Conservation (phyloP, 352 stramenopile species). For the Phytopythium vexans region DNA sequence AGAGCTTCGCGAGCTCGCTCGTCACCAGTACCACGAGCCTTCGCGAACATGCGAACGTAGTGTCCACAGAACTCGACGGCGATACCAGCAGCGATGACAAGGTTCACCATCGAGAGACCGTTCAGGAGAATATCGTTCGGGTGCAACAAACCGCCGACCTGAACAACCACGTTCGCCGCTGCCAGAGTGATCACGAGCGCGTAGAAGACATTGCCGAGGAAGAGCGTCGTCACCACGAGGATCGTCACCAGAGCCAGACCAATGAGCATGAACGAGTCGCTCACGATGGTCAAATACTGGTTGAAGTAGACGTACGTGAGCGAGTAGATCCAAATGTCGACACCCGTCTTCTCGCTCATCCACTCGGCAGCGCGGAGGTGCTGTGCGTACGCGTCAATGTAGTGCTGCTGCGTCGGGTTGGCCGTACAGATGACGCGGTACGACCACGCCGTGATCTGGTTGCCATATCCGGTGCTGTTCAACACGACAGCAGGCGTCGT, state of each 20-base stretch:
- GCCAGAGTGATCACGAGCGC: slow-evolving; percentile 38
- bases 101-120: slow-evolving; percentile 81
- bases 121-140: slow-evolving; percentile 71
- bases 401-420: slow-evolving; percentile 51
- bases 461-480: slow-evolving; percentile 43
- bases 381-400: slow-evolving; percentile 64
- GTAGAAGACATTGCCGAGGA: slow-evolving; percentile 44
- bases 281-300: slow-evolving; percentile 57
- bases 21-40: slow-evolving; percentile 25
- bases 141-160: slow-evolving; percentile 55
- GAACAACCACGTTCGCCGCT: slow-evolving; percentile 49
- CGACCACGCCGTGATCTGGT: slow-evolving; percentile 57
- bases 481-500: slow-evolving; percentile 38
- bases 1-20: slow-evolving; percentile 51
- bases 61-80: slow-evolving; percentile 83
- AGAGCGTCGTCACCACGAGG: slow-evolving; percentile 51
- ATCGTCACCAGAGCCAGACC: slow-evolving; percentile 42
- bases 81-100: slow-evolving; percentile 81
- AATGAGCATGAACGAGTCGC: slow-evolving; percentile 50
- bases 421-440: slow-evolving; percentile 54
- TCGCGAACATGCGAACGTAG: slow-evolving; percentile 69
- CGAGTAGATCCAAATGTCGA: slow-evolving; percentile 58
- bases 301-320: slow-evolving; percentile 64
- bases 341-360: slow-evolving; percentile 56
- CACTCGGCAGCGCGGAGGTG: slow-evolving; percentile 39